Percentiles rank a stretch among this genome's conserved stretches.
Evolutionary conservation across 2,329 filamentous ascomycete species (phyloP).

Genomic region (Xylariaceae sp.): DNA sequence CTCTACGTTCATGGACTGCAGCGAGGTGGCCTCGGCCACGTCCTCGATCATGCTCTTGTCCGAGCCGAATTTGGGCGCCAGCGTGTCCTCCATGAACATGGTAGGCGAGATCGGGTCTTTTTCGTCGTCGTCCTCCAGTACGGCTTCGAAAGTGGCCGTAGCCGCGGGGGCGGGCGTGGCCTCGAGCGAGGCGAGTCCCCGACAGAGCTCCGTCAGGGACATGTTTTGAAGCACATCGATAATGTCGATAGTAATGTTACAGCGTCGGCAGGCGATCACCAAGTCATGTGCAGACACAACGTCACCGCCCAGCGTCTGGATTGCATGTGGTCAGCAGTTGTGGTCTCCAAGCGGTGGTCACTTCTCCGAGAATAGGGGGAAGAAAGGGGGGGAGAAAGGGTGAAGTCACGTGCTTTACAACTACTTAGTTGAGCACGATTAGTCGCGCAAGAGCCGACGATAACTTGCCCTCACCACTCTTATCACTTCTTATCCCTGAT

Average conservation of each 20-base stretch:
- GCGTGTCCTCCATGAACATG: conserved; percentile 31
- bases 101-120: conserved; percentile 16
- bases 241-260: conserved; percentile 33
- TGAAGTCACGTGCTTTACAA: too few species aligned
- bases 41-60: conserved; percentile 37
- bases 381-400: too few species aligned
- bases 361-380: too few species aligned
- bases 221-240: conserved; percentile 33
- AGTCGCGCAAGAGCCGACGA: too few species aligned
- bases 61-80: conserved; percentile 36
- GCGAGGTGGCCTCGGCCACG: conserved; percentile 38
- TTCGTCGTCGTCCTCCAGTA: conserved; percentile 4
- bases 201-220: conserved; percentile 39
- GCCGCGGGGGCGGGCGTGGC: conserved; percentile 4
- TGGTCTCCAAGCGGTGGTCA: too few species aligned
- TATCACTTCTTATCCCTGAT: too few species aligned
- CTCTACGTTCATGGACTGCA: conserved; percentile 42
- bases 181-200: conserved; percentile 19
- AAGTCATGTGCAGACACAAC: conserved; percentile 36
- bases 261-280: conserved; percentile 35
- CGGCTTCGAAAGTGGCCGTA: too few species aligned
- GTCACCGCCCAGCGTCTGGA: conserved; percentile 40
- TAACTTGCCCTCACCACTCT: too few species aligned
- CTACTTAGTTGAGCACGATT: too few species aligned
- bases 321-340: too few species aligned